Percentiles rank a stretch among this genome's conserved stretches.
Evolutionary conservation across 208 protist genomes (phyloP).

Genomic region (Perkinsela sp.): DNA sequence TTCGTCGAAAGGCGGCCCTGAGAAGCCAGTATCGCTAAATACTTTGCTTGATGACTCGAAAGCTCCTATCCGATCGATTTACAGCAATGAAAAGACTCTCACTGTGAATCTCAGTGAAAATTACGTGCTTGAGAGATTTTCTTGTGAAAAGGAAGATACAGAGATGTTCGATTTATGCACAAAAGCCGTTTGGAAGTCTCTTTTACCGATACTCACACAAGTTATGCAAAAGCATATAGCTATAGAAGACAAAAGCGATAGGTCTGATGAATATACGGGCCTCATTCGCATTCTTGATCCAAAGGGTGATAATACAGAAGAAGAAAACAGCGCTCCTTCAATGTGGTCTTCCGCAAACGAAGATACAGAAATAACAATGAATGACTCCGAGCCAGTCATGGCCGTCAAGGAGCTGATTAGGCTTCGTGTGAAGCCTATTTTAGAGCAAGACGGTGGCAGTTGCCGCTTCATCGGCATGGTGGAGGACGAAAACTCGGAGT

Average conservation of each 20-base stretch:
- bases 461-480: slow-evolving; percentile 67
- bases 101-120: background rate
- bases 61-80: background rate
- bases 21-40: background rate
- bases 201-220: background rate
- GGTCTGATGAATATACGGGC: too few relatives aligned
- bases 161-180: background rate
- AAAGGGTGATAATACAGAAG: background rate
- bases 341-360: slow-evolving; percentile 23
- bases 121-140: background rate
- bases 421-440: slow-evolving; percentile 51
- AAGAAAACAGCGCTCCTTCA: background rate
- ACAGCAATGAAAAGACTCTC: background rate
- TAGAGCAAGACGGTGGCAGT: slow-evolving; percentile 61
- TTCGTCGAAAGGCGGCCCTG: background rate
- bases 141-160: background rate
- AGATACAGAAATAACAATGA: slow-evolving; percentile 49
- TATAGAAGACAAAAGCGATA: background rate
- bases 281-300: background rate
- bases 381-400: slow-evolving; percentile 62
- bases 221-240: background rate
- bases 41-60: background rate
- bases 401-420: slow-evolving; percentile 66
- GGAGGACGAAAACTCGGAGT: slow-evolving; percentile 8
- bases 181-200: background rate